A percentile compares a stretch with the other conserved stretches of the same genome.
These are phyloP conservation scores for Phytophthora pini DNA, from an alignment of 352 stramenopile species.

Conservation along the genomic window DNA sequence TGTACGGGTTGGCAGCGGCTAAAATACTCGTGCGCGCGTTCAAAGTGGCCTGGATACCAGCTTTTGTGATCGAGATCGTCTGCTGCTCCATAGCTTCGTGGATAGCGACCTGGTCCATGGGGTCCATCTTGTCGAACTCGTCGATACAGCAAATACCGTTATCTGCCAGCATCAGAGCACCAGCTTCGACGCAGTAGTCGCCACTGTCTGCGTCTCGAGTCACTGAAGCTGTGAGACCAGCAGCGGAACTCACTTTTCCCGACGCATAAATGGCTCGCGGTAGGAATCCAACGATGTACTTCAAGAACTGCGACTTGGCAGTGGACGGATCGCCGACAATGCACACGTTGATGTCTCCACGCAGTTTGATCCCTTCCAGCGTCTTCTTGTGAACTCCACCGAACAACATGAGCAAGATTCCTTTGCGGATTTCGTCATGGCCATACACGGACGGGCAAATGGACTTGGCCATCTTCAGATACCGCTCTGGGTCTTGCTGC, in stretches of 20 bases:
- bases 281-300: slow-evolving; percentile 95
- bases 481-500: slow-evolving; percentile 89
- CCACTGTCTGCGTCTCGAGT: slow-evolving; percentile 94
- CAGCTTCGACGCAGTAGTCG: slow-evolving; percentile 92
- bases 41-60: slow-evolving; percentile 98
- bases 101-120: slow-evolving; percentile 98
- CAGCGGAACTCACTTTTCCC: slow-evolving; percentile 97
- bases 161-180: slow-evolving; percentile 98
- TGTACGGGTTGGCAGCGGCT: slow-evolving; percentile 98
- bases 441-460: slow-evolving; percentile 98
- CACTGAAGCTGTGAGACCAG: slow-evolving; percentile 98
- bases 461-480: slow-evolving; percentile 94
- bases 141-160: slow-evolving; percentile 99
- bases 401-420: slow-evolving; percentile 98
- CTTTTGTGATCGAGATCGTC: slow-evolving; percentile 99
- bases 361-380: slow-evolving; percentile 96
- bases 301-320: slow-evolving; percentile 99
- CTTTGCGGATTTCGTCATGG: slow-evolving; percentile 94
- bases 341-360: slow-evolving; percentile 99
- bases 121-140: slow-evolving; percentile 99
- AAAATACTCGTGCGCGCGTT: slow-evolving; percentile 99
- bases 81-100: slow-evolving; percentile 99
- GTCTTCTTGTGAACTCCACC: slow-evolving; percentile 98
- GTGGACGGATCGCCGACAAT: slow-evolving; percentile 98
- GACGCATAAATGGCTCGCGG: slow-evolving; percentile 98